Conservation (phyloP, 768 basidiomycete species). For the Pleurotus sapidus region DNA sequence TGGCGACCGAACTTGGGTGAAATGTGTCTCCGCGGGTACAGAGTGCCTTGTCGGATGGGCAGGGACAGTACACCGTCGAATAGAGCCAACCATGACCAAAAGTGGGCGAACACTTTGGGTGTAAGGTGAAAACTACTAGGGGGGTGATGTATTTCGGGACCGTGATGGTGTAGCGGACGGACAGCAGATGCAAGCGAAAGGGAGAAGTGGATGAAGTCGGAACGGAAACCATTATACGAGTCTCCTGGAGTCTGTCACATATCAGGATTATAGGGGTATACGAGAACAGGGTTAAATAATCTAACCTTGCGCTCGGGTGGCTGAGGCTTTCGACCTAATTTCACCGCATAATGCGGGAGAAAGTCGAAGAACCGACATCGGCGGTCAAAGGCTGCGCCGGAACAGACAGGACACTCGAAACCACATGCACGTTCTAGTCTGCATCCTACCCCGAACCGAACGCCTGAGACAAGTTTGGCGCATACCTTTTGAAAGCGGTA, state of each 20-base stretch:
- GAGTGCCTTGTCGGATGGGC: constrained; percentile 85
- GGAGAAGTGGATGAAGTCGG: constrained; percentile 91
- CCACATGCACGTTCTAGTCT: constrained; percentile 81
- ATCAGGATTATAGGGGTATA: constrained; percentile 5
- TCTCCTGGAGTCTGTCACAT: constrained; percentile 47
- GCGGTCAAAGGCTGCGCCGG: constrained; percentile 65
- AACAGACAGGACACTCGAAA: constrained; percentile 60
- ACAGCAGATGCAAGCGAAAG: constrained; percentile 77
- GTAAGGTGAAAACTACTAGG: constrained; percentile 82
- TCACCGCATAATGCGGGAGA: constrained; percentile 75
- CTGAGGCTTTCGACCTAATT: constrained; percentile 46
- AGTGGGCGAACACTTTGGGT: constrained; percentile 82
- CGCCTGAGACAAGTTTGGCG: constrained; percentile 81
- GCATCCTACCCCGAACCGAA: constrained; percentile 84
- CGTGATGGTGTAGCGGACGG: constrained; percentile 19
- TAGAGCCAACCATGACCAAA: constrained; percentile 88
- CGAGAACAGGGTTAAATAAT: not conserved
- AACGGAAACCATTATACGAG: constrained; percentile 86
- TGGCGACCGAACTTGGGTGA: constrained; percentile 89
- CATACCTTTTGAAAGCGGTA: constrained; percentile 64
- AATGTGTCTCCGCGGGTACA: constrained; percentile 66
- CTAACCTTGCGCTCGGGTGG: constrained; percentile 46
- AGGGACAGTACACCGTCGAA: constrained; percentile 79
- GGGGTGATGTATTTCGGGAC: constrained; percentile 20
- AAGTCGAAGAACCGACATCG: constrained; percentile 80